Evolutionary conservation across 2,329 filamentous ascomycete genomes (phyloP).

Genomic region (Fusarium udum): DNA sequence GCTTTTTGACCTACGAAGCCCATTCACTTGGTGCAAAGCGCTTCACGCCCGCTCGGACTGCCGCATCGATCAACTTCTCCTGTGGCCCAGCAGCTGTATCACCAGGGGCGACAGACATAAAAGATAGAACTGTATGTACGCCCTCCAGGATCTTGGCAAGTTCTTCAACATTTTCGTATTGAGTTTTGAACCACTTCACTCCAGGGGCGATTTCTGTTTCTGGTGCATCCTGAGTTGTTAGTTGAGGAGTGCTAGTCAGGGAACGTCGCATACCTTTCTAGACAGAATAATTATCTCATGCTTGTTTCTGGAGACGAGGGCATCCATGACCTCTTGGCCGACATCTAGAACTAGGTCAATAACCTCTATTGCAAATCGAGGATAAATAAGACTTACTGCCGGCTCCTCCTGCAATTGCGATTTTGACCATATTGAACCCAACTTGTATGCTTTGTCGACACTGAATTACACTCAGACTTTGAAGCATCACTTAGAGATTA

Average conservation of each 20-base stretch:
- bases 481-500: accelerated
- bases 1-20: slow-evolving; percentile 46
- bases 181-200: slow-evolving; percentile 4
- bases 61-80: slow-evolving; percentile 62
- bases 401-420: slow-evolving; percentile 37
- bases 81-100: slow-evolving; percentile 42
- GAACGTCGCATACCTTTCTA: slow-evolving; percentile 50
- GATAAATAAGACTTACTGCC: slow-evolving; percentile 20
- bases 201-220: not conserved
- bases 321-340: slow-evolving; percentile 61
- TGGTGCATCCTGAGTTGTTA: slow-evolving; percentile 19
- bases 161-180: slow-evolving; percentile 48
- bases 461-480: no score
- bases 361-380: no score
- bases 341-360: slow-evolving; percentile 53
- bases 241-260: not conserved
- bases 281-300: slow-evolving; percentile 64
- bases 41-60: slow-evolving; percentile 66
- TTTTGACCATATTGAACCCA: slow-evolving; percentile 34
- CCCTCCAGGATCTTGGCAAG: slow-evolving; percentile 54
- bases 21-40: slow-evolving; percentile 71
- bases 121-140: slow-evolving; percentile 63
- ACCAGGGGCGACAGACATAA: slow-evolving; percentile 51
- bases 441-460: no score
- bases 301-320: slow-evolving; percentile 56